Conservation (phyloP, 164 flowering plant species). For the Sedum album region DNA sequence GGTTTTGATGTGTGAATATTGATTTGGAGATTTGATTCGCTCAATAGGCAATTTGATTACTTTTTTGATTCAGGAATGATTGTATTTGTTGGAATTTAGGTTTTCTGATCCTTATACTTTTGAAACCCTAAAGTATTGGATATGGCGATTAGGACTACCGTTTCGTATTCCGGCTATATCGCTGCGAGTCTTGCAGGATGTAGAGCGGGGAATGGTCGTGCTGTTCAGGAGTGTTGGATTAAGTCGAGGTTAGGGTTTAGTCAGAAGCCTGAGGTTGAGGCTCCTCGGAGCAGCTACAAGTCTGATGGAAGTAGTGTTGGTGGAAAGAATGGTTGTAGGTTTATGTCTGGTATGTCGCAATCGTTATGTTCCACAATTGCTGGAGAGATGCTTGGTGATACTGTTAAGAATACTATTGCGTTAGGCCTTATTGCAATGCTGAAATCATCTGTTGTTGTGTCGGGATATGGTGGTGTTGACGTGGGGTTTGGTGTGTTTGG, state of each 20-base stretch:
- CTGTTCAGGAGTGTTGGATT: slow-evolving; percentile 38
- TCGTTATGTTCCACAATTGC: slow-evolving; percentile 20
- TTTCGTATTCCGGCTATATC: slow-evolving; percentile 49
- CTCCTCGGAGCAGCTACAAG: slow-evolving; percentile 14
- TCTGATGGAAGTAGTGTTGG: slow-evolving; percentile 10
- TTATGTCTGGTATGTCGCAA: slow-evolving; percentile 12
- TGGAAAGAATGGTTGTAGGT: not conserved
- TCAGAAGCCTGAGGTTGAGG: slow-evolving; percentile 26
- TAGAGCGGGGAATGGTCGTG: slow-evolving; percentile 27
- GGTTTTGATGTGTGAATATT: not conserved
- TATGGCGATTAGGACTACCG: slow-evolving; percentile 65
- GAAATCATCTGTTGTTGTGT: slow-evolving; percentile 23
- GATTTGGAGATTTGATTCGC: not conserved
- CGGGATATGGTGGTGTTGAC: slow-evolving; percentile 13
- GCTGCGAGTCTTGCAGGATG: slow-evolving; percentile 42
- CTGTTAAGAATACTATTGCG: slow-evolving; percentile 19
- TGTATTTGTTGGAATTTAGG: not conserved
- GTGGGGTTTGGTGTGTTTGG: slow-evolving; percentile 28
- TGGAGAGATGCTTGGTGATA: slow-evolving; percentile 22
- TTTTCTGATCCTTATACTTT: not conserved
- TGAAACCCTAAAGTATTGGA: not conserved
- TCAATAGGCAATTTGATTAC: not conserved
- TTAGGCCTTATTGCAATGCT: slow-evolving; percentile 30
- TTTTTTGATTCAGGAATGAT: not conserved
- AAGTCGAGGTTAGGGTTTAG: slow-evolving; percentile 22